Conservation (phyloP, 768 basidiomycete species). For the Rhodocollybia butyracea region DNA sequence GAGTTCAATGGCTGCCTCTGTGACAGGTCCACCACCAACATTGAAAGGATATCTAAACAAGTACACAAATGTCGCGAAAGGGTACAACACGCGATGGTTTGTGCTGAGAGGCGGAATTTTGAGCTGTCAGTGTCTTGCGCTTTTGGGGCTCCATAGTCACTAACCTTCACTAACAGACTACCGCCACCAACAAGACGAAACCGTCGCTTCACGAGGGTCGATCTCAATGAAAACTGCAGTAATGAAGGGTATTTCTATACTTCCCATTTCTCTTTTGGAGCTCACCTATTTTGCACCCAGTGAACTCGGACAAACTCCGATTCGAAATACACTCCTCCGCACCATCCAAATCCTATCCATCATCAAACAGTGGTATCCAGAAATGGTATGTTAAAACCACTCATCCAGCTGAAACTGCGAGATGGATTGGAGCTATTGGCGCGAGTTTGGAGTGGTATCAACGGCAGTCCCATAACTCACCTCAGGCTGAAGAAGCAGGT, state of each 20-base stretch:
- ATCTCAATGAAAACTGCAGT: conserved; percentile 83
- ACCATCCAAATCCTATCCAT: conserved; percentile 39
- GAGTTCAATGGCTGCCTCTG: too few species aligned
- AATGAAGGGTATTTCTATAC: conserved; percentile 24
- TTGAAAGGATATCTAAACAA: conserved; percentile 85
- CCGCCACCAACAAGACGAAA: conserved; percentile 88
- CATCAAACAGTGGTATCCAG: conserved; percentile 40
- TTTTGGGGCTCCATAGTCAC: not conserved
- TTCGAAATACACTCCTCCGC: conserved; percentile 77
- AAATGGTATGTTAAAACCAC: conserved; percentile 85
- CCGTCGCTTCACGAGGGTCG: conserved; percentile 78
- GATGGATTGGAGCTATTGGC: conserved; percentile 79
- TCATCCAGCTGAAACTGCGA: conserved; percentile 84
- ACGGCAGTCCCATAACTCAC: conserved; percentile 14
- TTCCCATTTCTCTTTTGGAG: not conserved
- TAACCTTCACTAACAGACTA: conserved; percentile 51
- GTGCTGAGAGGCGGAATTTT: conserved; percentile 81
- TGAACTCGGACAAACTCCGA: conserved; percentile 62
- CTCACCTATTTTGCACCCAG: conserved; percentile 25
- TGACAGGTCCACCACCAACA: conserved; percentile 46
- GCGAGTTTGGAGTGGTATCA: conserved; percentile 72
- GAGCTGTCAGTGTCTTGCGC: conserved; percentile 57
- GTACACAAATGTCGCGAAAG: conserved; percentile 89
- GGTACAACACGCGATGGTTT: conserved; percentile 90
- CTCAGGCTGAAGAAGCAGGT: too few species aligned